Evolutionary conservation across 352 stramenopile species (phyloP).

Genomic region (Globisporangium paddicum): DNA sequence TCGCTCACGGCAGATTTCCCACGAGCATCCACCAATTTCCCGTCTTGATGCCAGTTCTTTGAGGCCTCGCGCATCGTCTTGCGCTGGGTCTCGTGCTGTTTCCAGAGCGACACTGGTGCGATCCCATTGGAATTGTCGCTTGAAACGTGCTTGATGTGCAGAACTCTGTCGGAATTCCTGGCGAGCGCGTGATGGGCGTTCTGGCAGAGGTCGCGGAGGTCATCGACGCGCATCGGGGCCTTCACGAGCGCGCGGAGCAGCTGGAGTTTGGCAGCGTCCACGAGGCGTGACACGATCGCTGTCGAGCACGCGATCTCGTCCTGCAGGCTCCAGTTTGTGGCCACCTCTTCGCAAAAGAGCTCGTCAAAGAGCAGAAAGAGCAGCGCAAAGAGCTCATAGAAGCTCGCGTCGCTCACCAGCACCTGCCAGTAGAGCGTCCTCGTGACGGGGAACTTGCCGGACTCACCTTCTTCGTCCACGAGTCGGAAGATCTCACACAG

Average conservation of each 20-base stretch:
- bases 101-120: constrained; percentile 3
- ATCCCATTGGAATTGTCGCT: background rate
- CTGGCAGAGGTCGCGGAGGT: constrained; percentile 36
- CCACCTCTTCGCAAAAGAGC: constrained; percentile 56
- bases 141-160: background rate
- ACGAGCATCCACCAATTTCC: background rate
- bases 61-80: constrained; percentile 3
- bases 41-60: background rate
- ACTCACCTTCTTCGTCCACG: constrained; percentile 31
- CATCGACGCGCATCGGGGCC: constrained; percentile 34
- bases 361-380: constrained; percentile 64
- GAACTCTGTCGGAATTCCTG: background rate
- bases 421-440: constrained; percentile 63
- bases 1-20: too few relatives aligned
- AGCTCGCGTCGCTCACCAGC: constrained; percentile 38
- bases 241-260: constrained; percentile 33
- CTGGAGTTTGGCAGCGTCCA: constrained; percentile 34
- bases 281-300: constrained; percentile 36
- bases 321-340: constrained; percentile 25
- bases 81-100: background rate
- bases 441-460: constrained; percentile 43
- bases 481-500: constrained; percentile 47
- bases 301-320: constrained; percentile 27
- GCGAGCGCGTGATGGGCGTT: constrained; percentile 22
- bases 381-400: constrained; percentile 57